Conservation (phyloP, 2,329 filamentous ascomycete species). For the Ascochyta koolunga region DNA sequence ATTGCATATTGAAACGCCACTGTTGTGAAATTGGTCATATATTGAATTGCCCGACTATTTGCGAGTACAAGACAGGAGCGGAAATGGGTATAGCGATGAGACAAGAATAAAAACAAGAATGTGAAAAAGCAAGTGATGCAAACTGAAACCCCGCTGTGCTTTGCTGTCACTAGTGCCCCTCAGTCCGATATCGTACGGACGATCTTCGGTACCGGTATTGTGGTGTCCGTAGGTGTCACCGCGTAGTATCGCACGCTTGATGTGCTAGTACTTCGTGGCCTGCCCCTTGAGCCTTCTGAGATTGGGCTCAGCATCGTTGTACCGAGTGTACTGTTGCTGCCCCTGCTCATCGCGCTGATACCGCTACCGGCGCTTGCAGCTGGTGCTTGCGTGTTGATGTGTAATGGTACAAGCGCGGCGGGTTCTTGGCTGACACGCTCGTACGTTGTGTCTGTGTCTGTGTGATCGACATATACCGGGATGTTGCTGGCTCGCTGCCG, state of each 20-base stretch:
- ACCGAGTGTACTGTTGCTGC: slow-evolving; percentile 26
- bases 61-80: neutral
- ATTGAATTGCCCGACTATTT: neutral
- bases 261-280: slow-evolving; percentile 38
- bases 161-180: neutral
- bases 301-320: slow-evolving; percentile 33
- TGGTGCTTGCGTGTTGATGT: slow-evolving; percentile 28
- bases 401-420: slow-evolving; percentile 34
- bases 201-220: slow-evolving; percentile 37
- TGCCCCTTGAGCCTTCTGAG: slow-evolving; percentile 23
- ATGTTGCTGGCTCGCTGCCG: slow-evolving; percentile 36
- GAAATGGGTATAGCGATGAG: slow-evolving; percentile 14
- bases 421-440: slow-evolving; percentile 32
- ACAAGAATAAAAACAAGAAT: neutral
- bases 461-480: slow-evolving; percentile 36
- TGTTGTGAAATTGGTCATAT: neutral
- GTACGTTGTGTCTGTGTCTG: slow-evolving; percentile 23
- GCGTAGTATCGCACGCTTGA: slow-evolving; percentile 41
- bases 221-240: slow-evolving; percentile 25
- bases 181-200: slow-evolving; percentile 35
- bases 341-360: slow-evolving; percentile 26
- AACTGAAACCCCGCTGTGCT: neutral
- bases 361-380: slow-evolving; percentile 30
- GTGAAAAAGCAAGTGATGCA: neutral
- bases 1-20: neutral